These are phyloP conservation scores for Trichoderma semiorbis DNA, from an alignment of 2,329 filamentous ascomycete species.

Conservation along the genomic window DNA sequence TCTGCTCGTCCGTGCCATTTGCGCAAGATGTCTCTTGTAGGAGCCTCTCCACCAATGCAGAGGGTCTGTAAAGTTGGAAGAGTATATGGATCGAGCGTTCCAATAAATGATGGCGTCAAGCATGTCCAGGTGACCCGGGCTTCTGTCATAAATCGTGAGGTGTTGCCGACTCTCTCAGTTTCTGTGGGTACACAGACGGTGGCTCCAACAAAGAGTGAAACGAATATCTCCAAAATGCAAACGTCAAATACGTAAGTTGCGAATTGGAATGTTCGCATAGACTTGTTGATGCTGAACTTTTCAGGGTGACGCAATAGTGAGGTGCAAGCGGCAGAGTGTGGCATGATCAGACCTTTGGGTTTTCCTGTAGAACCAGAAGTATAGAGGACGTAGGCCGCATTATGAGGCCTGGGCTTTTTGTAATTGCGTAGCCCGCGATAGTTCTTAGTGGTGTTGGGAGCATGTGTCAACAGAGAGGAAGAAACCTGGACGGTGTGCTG, in stretches of 20 bases:
- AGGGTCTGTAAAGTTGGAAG: not conserved
- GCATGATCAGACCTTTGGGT: constrained; percentile 22
- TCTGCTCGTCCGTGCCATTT: constrained; percentile 14
- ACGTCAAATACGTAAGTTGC: constrained; percentile 7
- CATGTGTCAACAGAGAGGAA: not conserved
- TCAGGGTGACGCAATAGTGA: not conserved
- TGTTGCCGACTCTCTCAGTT: constrained; percentile 15
- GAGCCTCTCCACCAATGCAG: not conserved
- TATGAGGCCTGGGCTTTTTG: not conserved
- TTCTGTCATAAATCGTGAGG: constrained; percentile 8
- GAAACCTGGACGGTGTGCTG: not conserved
- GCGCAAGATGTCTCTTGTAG: not conserved
- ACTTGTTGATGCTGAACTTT: not conserved
- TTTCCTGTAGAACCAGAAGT: constrained; percentile 24
- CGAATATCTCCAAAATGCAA: not conserved
- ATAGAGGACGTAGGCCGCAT: constrained; percentile 21
- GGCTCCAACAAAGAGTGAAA: constrained; percentile 5
- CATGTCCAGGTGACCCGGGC: not conserved
- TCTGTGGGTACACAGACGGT: constrained; percentile 23
- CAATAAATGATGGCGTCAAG: constrained; percentile 20
- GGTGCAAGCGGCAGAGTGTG: not conserved
- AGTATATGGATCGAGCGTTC: not conserved
- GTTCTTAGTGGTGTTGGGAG: not conserved
- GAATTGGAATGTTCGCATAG: not conserved
- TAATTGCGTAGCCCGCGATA: not conserved